Percentiles rank a stretch among this genome's conserved stretches.
phyloP scores from a whole-genome alignment of 352 stramenopile species.

The Pythium rishiriense region DNA sequence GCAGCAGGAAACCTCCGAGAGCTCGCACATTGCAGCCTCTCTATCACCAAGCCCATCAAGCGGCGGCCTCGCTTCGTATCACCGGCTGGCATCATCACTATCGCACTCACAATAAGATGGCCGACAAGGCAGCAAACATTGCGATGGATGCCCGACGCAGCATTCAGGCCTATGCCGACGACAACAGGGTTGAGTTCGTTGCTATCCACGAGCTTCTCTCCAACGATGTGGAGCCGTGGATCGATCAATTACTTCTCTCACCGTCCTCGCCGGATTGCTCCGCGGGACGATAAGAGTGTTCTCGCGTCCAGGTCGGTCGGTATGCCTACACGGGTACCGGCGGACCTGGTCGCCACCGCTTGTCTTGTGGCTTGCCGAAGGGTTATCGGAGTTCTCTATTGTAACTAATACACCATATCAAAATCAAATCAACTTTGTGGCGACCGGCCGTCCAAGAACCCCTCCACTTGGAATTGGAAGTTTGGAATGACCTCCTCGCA shows the following conservation, averaged over 20 bases:
- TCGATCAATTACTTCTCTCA: neutral
- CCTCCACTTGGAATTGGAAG: too few species aligned
- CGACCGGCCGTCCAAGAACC: too few species aligned
- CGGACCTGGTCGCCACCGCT: neutral
- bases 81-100: conserved; percentile 1
- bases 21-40: neutral
- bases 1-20: neutral
- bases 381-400: neutral
- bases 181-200: neutral
- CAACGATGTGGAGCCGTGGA: neutral
- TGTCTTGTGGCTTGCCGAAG: neutral
- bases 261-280: neutral
- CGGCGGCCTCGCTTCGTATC: conserved; percentile 4
- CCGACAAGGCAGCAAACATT: neutral
- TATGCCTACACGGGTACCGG: neutral
- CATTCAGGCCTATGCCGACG: neutral
- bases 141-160: conserved; percentile 2
- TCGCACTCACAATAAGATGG: neutral
- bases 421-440: neutral
- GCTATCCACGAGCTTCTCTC: neutral
- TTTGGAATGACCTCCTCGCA: too few species aligned
- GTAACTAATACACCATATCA: conserved; percentile 1
- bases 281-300: too few species aligned
- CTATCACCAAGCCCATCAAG: neutral
- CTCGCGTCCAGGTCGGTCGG: neutral